Evolutionary conservation across 176 grass and related monocot genomes (phyloP).

Genomic region (barley (Hordeum vulgare)): MorexV3_pseudomolecules_assembly NC_058521.1:89930924-89931423

Average conservation of each 20-base stretch:
- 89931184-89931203: neutral
- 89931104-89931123: constrained; percentile 3
- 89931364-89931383: neutral
- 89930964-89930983: neutral
- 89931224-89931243: neutral
- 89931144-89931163: constrained; percentile 14
- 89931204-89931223: neutral
- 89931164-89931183: neutral
- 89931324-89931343: neutral
- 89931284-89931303: neutral
- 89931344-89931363: neutral
- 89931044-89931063: neutral
- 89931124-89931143: neutral
- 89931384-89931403: neutral
- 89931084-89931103: neutral
- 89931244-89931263: neutral
- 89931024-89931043: neutral
- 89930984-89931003: neutral
- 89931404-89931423: neutral
- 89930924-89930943: neutral
- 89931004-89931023: neutral
- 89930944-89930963: neutral
- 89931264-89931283: neutral
- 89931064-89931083: constrained; percentile 12
- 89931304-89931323: neutral